Conservation (phyloP, 1,284 basidiomycete species). For the Cryptococcus floricola region DNA sequence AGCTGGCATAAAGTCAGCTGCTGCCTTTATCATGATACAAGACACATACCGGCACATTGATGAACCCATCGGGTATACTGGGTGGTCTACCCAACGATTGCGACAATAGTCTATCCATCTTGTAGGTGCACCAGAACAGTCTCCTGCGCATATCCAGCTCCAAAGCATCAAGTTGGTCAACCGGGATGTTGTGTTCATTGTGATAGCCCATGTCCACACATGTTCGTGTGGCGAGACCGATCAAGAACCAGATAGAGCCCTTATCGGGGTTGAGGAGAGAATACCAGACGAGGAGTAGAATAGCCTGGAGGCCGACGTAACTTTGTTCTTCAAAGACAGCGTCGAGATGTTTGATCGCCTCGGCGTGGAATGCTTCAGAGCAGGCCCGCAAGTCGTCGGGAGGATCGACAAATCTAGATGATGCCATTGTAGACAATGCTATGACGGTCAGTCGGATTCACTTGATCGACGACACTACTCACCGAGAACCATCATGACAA, state of each 20-base stretch:
- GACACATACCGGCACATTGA: conserved; percentile 43
- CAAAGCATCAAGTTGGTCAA: conserved; percentile 44
- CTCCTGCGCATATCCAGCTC: conserved; percentile 50
- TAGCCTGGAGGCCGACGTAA: conserved; percentile 50
- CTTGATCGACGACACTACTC: conserved; percentile 5
- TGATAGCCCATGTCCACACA: conserved; percentile 51
- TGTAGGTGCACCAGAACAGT: conserved; percentile 50
- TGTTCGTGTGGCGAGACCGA: conserved; percentile 49
- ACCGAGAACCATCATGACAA: conserved; percentile 51
- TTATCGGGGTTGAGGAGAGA: conserved; percentile 50
- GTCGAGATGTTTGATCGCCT: conserved; percentile 50
- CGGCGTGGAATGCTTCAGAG: conserved; percentile 51
- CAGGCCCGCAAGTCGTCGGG: conserved; percentile 50
- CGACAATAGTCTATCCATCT: conserved; percentile 49
- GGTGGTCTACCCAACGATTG: conserved; percentile 49
- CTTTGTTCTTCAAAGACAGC: conserved; percentile 48
- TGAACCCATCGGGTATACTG: conserved; percentile 49
- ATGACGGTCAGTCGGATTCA: not conserved
- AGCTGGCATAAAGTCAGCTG: conserved; percentile 14
- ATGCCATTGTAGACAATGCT: conserved; percentile 50
- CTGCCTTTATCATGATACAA: not conserved
- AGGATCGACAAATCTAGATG: conserved; percentile 49
- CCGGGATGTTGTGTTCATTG: conserved; percentile 47
- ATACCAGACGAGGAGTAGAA: conserved; percentile 49
- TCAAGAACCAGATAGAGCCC: conserved; percentile 51